Evolutionary conservation across 331 rosid genomes (phyloP), one percentile per base, ranked within the genome.

Genomic region (Cucumis variabilis): DNA sequence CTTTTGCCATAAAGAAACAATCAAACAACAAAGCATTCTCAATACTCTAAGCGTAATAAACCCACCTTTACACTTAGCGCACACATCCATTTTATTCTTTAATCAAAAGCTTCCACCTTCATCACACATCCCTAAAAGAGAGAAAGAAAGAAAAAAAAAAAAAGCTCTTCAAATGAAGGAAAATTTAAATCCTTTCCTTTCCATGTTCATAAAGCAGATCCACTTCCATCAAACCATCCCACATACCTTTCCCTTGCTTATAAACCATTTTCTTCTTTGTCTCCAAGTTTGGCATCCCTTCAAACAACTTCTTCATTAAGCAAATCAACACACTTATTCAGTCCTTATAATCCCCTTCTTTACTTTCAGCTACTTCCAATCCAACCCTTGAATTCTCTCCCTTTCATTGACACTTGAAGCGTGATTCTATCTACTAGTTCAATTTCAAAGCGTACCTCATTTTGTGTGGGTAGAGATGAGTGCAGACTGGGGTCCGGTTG

Each of bases 401-500:
- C 66, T 51, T 20, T 6, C 82, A 27, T 33, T 46, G 75, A 75
- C 12, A 85, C 90, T 79, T 73, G 60, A 77, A 86, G 41, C 37
- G 41, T 25, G 69, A 19, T 28, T 51, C 70, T 75, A 86, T 51
- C 70, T 70, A 86, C 82, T 80, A 66, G 51, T 73, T 80, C 66
- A 62, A 28, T 71, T 21, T 67, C 72, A 76, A 48, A 46, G 24
- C 60, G 84, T 60, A 76, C 28, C 81, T 80, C 25, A 41, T 50
- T 16, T 53, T 70, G 63, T 44, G 48, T 77, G 27, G 77, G 62
- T 73, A 25, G 85, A 86, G 84, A 97, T 96, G 99, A 28, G 89
- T 28, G 96, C 98, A 14, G 99, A 97, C 83, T 97, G 99, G 99
- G 99, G 96, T 68, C 99, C 99, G 0, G 91, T 97, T 0, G 87